phyloP scores from a whole-genome alignment of 1,284 basidiomycete species.

The Phaffia rhodozyma region DNA sequence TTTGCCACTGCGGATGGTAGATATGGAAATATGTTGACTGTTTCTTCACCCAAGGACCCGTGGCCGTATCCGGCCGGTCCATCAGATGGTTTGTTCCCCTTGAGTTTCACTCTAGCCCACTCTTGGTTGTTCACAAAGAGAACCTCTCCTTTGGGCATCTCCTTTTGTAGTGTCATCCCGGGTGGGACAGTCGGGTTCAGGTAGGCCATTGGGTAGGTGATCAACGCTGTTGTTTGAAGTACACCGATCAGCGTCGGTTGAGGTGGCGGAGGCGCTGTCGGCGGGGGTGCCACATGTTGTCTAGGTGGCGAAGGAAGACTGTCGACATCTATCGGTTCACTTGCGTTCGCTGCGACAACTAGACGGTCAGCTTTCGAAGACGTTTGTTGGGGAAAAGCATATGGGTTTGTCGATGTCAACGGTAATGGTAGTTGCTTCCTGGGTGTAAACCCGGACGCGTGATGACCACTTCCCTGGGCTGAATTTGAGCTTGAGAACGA shows the following conservation, averaged over 20 bases:
- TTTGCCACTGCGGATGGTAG: slow-evolving; percentile 22
- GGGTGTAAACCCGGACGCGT: too few species aligned
- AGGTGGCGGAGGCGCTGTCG: slow-evolving; percentile 9
- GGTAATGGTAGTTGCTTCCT: too few species aligned
- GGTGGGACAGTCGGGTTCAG: slow-evolving; percentile 24
- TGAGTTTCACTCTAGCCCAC: slow-evolving; percentile 62
- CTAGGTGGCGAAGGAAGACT: slow-evolving; percentile 25
- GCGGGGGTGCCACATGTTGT: slow-evolving; percentile 21
- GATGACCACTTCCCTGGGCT: too few species aligned
- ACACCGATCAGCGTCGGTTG: slow-evolving; percentile 69
- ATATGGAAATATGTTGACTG: slow-evolving; percentile 55
- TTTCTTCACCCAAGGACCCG: slow-evolving; percentile 51
- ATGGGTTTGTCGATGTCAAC: too few species aligned
- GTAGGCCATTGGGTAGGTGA: slow-evolving; percentile 56
- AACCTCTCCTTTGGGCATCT: slow-evolving; percentile 23
- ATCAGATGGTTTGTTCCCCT: slow-evolving; percentile 30
- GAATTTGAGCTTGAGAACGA: too few species aligned
- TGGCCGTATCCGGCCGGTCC: slow-evolving; percentile 41
- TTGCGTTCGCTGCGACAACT: not conserved
- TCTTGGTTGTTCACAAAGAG: slow-evolving; percentile 42
- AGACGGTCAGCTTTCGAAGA: not conserved
- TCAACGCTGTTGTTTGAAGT: slow-evolving; percentile 63
- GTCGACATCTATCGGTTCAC: slow-evolving; percentile 20
- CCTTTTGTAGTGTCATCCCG: slow-evolving; percentile 14
- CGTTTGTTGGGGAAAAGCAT: too few species aligned